Conservation (phyloP, 352 stramenopile genomes). For the Lagenidium giganteum region DNA sequence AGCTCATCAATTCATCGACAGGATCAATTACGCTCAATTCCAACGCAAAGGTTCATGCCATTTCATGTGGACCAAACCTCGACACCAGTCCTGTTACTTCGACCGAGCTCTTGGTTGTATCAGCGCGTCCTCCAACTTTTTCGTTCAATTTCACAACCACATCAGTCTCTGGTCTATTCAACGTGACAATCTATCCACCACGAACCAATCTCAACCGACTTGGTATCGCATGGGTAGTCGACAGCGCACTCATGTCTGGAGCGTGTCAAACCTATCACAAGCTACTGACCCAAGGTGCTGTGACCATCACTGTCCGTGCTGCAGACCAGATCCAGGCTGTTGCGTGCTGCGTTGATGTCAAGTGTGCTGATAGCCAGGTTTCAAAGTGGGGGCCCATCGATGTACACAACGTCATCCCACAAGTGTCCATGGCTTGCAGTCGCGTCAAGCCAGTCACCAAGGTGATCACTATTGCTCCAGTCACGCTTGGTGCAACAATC, state of each 20-base stretch:
- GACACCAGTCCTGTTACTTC: slow-evolving; percentile 17
- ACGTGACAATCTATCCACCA: slow-evolving; percentile 21
- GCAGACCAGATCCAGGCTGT: slow-evolving; percentile 27
- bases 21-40: slow-evolving; percentile 10
- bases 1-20: background rate
- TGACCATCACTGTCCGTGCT: slow-evolving; percentile 23
- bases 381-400: slow-evolving; percentile 23
- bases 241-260: no score
- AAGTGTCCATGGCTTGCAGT: slow-evolving; percentile 25
- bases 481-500: slow-evolving; percentile 21
- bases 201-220: slow-evolving; percentile 2
- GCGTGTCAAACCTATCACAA: slow-evolving; percentile 6
- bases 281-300: slow-evolving; percentile 1
- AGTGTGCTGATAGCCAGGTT: slow-evolving; percentile 21
- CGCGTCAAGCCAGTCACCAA: slow-evolving; percentile 26
- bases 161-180: slow-evolving; percentile 20
- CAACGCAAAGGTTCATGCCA: slow-evolving; percentile 22
- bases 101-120: slow-evolving; percentile 15
- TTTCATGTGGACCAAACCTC: slow-evolving; percentile 23
- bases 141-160: slow-evolving; percentile 14
- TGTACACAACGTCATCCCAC: slow-evolving; percentile 22
- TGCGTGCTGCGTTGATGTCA: slow-evolving; percentile 29
- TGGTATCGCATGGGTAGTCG: slow-evolving; percentile 14
- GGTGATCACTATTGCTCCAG: slow-evolving; percentile 19
- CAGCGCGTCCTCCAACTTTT: slow-evolving; percentile 22